Evolutionary conservation across 169 alveolate genomes (phyloP).

Genomic region (Pseudocohnilembus persalinus): DNA sequence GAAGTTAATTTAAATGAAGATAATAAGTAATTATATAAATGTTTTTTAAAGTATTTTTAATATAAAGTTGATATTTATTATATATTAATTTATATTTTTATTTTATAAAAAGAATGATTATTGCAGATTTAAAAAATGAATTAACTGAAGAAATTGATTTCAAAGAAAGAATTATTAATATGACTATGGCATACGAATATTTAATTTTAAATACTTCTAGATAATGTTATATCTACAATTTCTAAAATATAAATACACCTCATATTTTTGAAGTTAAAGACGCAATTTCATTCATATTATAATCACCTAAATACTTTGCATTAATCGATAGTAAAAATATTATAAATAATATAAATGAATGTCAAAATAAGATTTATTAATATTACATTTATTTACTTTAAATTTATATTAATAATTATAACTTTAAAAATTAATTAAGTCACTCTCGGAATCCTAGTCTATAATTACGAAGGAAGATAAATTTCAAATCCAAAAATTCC

Average conservation of each 20-base stretch:
- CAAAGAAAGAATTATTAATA: conserved; percentile 84
- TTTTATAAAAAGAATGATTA: conserved; percentile 58
- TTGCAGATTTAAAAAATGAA: conserved; percentile 79
- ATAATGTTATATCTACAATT: conserved; percentile 76
- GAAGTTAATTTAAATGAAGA: conserved; percentile 79
- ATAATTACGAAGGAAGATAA: conserved; percentile 81
- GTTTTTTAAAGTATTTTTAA: neutral
- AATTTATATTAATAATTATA: too few species aligned
- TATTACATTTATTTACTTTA: neutral
- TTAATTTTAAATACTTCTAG: conserved; percentile 77
- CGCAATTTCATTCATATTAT: conserved; percentile 64
- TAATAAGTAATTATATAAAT: conserved; percentile 49
- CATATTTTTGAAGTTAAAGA: conserved; percentile 78
- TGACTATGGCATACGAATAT: conserved; percentile 74
- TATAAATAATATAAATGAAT: too few species aligned
- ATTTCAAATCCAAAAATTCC: conserved; percentile 74
- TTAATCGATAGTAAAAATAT: conserved; percentile 48
- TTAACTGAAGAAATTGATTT: conserved; percentile 83
- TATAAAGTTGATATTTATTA: too few species aligned
- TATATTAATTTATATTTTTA: too few species aligned
- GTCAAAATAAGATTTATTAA: too few species aligned
- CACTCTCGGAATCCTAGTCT: conserved; percentile 63
- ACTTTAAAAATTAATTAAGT: conserved; percentile 12
- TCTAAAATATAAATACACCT: conserved; percentile 76
- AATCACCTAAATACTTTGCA: conserved; percentile 74